Base-by-base conservation (phyloP, 768 basidiomycete genomes). In the Gloeostereum incarnatum region DNA sequence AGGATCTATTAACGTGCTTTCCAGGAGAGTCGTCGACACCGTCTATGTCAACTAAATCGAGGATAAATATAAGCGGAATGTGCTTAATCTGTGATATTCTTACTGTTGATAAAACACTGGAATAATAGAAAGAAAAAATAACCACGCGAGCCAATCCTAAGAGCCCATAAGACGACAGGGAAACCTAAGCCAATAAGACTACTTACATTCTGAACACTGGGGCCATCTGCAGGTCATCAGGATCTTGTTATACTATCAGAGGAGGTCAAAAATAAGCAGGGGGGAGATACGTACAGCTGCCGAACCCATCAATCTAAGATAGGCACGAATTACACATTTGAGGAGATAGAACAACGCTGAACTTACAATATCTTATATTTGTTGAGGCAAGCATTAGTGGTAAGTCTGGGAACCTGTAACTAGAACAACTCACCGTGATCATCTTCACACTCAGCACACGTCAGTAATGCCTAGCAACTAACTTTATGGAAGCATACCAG, bases 111-210 rank as follows among this genome's bases (percentile, higher is more conserved):
- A 56, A 93, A 93, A 48, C 86, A 88, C 49, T 99, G 94, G 67
- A 99, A 98, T 1, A 99, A 67, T 16, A 94, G 66, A 62, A 80
- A 99, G 66, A 80, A 93, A 57, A 93, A 93, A 60, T 92, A 96
- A 16, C 81, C 89, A 46, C 85, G 66, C 1, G 76, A 59, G 5
- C 93, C 94, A 39, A 97, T 85, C 6, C 83, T 88, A 42, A 31
- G 36, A 45, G 5, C 14, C 25, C 31, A 21, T 20, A 36, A 43
- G 14, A 44, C 31, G 14, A 22, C 31, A 14, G 3, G n/a, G 39
- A 23, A 9, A 43, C 7, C 34, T 14, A 22, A 24, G 23, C n/a
- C 21, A 16, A 22, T 22, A 9, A 6, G 16, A 26, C 34, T 53
- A n/a, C 70, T 51, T 50, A 87, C 85, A 67, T 61, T 49, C 62